Evolutionary conservation across 306 rosid genomes (phyloP), one percentile per base, ranked within the genome.

Genomic region (Elaeagnus macrophylla): DNA sequence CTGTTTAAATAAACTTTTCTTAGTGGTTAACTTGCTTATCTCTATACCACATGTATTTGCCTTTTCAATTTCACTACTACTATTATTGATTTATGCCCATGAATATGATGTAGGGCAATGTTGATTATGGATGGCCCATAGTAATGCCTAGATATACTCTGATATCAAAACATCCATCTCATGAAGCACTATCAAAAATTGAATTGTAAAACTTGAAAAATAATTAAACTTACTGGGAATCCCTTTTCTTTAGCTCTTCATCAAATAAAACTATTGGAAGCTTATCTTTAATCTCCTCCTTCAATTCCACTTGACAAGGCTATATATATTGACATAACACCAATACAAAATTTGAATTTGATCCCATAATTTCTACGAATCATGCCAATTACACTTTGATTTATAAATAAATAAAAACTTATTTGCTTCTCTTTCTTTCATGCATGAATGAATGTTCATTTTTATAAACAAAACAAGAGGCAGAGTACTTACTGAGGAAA

Each of bases 231-330:
- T 67, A 86, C 95, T 67, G 80, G 25, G 95, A 71, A 68, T 89
- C 95, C 61, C 66, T 80, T 57, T 67, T 66, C 66, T 69, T 69
- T 46, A 74, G 59, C 47, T 81, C 89, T 67, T 85, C 95, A 67
- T 85, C 83, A 74, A 80, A 86, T 11, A 72, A 18, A 64, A 83
- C 61, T 66, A 63, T 74, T 60, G 87, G 84, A 72, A 86, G 88
- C 68, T 79, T 74, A 63, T 89, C 84, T 40, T 78, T 71, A 54
- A 75, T 64, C 69, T 79, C 83, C 15, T 67, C 64, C 16, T 76
- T 80, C 65, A 76, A 74, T 70, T 72, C 83, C 63, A 80, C 83
- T 18, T 72, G 82, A 66, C 63, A 88, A 57, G 74, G 67, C 88
- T 81, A 68, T 36, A 36, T 12, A 35, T 32, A 54, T 25, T 20